These are phyloP conservation scores for Hypoxylon subgilvum DNA, from an alignment of 495 filamentous ascomycete genomes.

Conservation along the genomic window DNA sequence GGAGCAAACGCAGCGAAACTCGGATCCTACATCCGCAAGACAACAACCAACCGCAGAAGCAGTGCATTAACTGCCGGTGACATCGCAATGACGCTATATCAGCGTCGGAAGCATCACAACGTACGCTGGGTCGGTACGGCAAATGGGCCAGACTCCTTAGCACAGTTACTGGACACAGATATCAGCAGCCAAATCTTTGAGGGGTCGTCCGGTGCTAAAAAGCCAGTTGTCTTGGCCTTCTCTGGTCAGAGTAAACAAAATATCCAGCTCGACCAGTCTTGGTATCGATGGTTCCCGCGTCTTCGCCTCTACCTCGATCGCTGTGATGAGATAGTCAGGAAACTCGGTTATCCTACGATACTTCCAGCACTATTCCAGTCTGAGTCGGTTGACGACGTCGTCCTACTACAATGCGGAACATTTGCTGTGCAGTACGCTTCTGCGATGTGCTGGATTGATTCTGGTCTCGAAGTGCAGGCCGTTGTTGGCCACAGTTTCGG, in stretches of 20 bases:
- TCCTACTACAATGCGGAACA: conserved; percentile 52
- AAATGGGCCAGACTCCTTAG: background rate
- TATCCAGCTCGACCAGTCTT: conserved; percentile 43
- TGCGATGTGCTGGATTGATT: conserved; percentile 58
- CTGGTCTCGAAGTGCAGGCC: conserved; percentile 45
- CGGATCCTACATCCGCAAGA: conserved; percentile 25
- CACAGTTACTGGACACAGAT: background rate
- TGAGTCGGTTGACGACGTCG: conserved; percentile 44
- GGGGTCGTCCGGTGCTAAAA: background rate
- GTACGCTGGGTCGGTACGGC: conserved; percentile 6
- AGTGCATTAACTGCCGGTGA: conserved; percentile 46
- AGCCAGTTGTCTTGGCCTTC: conserved; percentile 54
- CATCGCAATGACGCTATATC: conserved; percentile 41
- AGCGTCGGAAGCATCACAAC: conserved; percentile 5
- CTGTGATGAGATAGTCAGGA: conserved; percentile 41
- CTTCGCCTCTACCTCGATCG: conserved; percentile 1
- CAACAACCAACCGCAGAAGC: conserved; percentile 48
- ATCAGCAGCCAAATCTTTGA: background rate
- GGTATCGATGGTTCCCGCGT: conserved; percentile 1
- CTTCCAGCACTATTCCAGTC: conserved; percentile 58
- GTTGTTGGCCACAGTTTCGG: conserved; percentile 63
- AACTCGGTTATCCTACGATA: conserved; percentile 46
- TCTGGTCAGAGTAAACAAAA: conserved; percentile 53
- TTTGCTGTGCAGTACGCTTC: conserved; percentile 59
- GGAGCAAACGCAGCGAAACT: conserved; percentile 34